phyloP scores from a whole-genome alignment of 345 rosid genomes.

The Ricinus communis region DNA sequence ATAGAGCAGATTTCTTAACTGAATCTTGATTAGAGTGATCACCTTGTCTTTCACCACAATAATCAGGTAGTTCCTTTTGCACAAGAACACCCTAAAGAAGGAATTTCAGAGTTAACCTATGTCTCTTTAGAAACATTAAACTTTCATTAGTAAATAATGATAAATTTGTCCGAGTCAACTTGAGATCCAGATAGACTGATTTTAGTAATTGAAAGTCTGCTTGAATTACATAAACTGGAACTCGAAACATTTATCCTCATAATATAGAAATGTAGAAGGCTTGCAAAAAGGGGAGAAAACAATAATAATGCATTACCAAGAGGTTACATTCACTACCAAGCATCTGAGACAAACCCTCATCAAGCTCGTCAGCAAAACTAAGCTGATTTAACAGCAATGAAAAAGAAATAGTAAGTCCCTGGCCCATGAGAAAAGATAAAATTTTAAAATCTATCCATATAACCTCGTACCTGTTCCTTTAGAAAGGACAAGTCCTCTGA shows the following conservation, averaged over 20 bases:
- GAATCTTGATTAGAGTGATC: slow-evolving; percentile 41
- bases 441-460: slow-evolving; percentile 16
- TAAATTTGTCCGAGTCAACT: slow-evolving; percentile 2
- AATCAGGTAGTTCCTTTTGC: slow-evolving; percentile 41
- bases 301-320: slow-evolving; percentile 43
- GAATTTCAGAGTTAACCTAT: slow-evolving; percentile 17
- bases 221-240: neutral
- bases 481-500: slow-evolving; percentile 63
- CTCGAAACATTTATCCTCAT: neutral
- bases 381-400: slow-evolving; percentile 47
- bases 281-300: slow-evolving; percentile 8
- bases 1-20: slow-evolving; percentile 39
- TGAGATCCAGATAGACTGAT: neutral
- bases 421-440: slow-evolving; percentile 7
- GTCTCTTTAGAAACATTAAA: slow-evolving; percentile 5
- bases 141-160: slow-evolving; percentile 1
- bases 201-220: slow-evolving; percentile 5
- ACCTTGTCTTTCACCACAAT: slow-evolving; percentile 41
- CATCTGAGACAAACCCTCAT: slow-evolving; percentile 62
- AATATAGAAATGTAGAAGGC: neutral
- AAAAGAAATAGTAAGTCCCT: slow-evolving; percentile 20
- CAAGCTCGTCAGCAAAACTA: slow-evolving; percentile 66
- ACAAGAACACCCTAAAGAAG: slow-evolving; percentile 47
- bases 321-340: slow-evolving; percentile 44
- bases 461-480: slow-evolving; percentile 70